These are phyloP conservation scores for Berberis vulgaris DNA, from an alignment of 164 flowering plant species.

Conservation along the genomic window DNA sequence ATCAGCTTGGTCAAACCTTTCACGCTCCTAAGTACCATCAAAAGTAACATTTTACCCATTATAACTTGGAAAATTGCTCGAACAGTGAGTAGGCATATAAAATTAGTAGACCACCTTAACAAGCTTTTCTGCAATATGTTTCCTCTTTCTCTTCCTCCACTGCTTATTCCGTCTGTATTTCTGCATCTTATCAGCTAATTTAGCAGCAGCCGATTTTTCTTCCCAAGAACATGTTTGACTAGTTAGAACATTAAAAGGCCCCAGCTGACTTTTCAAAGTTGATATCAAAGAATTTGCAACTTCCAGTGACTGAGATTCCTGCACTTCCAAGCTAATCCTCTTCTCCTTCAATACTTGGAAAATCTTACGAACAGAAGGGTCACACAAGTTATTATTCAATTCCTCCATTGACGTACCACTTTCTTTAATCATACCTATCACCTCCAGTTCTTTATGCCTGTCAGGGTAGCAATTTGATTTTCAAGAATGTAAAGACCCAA, in stretches of 20 bases:
- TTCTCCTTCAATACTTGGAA: constrained; percentile 34
- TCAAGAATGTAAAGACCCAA: neutral
- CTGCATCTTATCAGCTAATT: constrained; percentile 41
- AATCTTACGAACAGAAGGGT: constrained; percentile 18
- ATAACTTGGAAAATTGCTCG: neutral
- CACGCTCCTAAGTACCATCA: constrained; percentile 45
- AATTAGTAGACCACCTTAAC: constrained; percentile 39
- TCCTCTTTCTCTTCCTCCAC: constrained; percentile 85
- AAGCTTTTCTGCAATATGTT: constrained; percentile 45
- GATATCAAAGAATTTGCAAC: constrained; percentile 51
- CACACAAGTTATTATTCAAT: constrained; percentile 12
- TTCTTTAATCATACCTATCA: constrained; percentile 32
- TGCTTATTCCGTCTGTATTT: constrained; percentile 66
- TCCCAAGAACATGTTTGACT: constrained; percentile 68
- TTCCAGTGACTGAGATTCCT: constrained; percentile 46
- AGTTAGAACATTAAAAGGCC: constrained; percentile 53
- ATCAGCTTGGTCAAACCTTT: constrained; percentile 62
- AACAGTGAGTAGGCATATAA: neutral
- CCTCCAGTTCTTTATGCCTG: constrained; percentile 68
- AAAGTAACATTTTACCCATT: neutral
- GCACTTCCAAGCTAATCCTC: constrained; percentile 30
- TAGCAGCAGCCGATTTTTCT: constrained; percentile 64
- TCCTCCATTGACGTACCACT: constrained; percentile 3
- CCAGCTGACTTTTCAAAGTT: constrained; percentile 50
- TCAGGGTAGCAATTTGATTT: neutral